Conservation (phyloP, 164 flowering plant species). For the Cinnamomum chago region DNA sequence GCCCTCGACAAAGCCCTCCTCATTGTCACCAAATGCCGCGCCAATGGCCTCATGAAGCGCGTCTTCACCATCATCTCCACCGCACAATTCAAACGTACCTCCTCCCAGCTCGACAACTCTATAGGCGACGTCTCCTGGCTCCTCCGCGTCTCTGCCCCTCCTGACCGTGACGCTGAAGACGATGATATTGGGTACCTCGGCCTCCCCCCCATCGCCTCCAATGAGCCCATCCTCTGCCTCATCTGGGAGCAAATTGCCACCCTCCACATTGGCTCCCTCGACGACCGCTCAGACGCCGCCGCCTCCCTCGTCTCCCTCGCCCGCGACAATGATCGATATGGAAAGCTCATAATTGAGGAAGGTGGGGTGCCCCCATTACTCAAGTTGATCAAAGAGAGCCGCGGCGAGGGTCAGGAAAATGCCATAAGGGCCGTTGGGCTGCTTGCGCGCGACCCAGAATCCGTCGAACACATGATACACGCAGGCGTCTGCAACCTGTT, state of each 20-base stretch:
- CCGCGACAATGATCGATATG: conserved; percentile 71
- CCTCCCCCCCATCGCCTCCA: conserved; percentile 83
- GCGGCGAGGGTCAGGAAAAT: conserved; percentile 66
- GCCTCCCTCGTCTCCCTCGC: conserved; percentile 75
- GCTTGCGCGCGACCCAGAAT: conserved; percentile 71
- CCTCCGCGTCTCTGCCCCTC: conserved; percentile 62
- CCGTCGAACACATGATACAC: conserved; percentile 68
- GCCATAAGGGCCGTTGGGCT: conserved; percentile 73
- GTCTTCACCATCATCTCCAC: conserved; percentile 78
- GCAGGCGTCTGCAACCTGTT: conserved; percentile 72
- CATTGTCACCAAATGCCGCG: conserved; percentile 65
- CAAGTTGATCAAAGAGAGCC: conserved; percentile 66
- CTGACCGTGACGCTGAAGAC: conserved; percentile 49
- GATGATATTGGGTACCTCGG: conserved; percentile 38
- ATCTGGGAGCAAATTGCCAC: conserved; percentile 89
- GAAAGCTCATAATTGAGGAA: conserved; percentile 74
- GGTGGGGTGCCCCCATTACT: conserved; percentile 67
- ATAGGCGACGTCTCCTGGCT: conserved; percentile 87
- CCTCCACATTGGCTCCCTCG: conserved; percentile 46
- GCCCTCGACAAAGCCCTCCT: conserved; percentile 63
- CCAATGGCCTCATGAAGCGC: conserved; percentile 49
- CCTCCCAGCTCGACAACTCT: conserved; percentile 70
- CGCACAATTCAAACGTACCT: conserved; percentile 56
- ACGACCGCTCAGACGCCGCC: conserved; percentile 64
- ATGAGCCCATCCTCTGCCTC: conserved; percentile 77